These are phyloP conservation scores for Didymella lethalis DNA, from an alignment of 2,329 filamentous ascomycete genomes.

Conservation along the genomic window DNA sequence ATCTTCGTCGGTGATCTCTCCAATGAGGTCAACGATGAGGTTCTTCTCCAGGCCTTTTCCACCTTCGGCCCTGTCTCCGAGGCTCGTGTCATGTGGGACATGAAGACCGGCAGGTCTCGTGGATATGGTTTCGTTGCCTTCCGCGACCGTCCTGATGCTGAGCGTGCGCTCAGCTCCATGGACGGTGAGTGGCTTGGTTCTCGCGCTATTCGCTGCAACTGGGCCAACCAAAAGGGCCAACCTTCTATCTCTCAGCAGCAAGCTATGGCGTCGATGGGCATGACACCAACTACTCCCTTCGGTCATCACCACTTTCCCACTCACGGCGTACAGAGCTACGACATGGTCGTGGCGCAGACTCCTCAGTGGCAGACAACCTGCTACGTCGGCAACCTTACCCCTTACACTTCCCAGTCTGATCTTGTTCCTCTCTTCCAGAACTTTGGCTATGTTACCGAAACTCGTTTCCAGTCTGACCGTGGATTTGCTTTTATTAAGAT, in stretches of 20 bases:
- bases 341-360: conserved; percentile 95
- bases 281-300: conserved; percentile 96
- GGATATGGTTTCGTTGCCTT: conserved; percentile 98
- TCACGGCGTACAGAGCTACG: conserved; percentile 94
- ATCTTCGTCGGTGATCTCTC: conserved; percentile 98
- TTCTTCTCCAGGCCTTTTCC: conserved; percentile 91
- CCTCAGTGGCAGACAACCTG: conserved; percentile 98
- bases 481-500: conserved; percentile 99
- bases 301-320: conserved; percentile 98
- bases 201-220: conserved; percentile 98
- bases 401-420: conserved; percentile 96
- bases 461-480: conserved; percentile 95
- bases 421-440: conserved; percentile 98
- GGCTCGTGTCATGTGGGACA: conserved; percentile 99
- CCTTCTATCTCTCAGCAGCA: conserved; percentile 98
- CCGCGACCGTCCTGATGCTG: conserved; percentile 89
- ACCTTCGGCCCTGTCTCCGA: conserved; percentile 96
- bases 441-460: conserved; percentile 97
- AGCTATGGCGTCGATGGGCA: conserved; percentile 95
- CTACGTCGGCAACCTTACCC: conserved; percentile 97
- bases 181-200: conserved; percentile 99
- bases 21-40: conserved; percentile 98
- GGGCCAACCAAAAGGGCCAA: conserved; percentile 99
- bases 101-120: conserved; percentile 98
- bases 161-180: conserved; percentile 97